Evolutionary conservation across 495 filamentous ascomycete genomes (phyloP).

Genomic region (Baudoinia panamericana): DNA sequence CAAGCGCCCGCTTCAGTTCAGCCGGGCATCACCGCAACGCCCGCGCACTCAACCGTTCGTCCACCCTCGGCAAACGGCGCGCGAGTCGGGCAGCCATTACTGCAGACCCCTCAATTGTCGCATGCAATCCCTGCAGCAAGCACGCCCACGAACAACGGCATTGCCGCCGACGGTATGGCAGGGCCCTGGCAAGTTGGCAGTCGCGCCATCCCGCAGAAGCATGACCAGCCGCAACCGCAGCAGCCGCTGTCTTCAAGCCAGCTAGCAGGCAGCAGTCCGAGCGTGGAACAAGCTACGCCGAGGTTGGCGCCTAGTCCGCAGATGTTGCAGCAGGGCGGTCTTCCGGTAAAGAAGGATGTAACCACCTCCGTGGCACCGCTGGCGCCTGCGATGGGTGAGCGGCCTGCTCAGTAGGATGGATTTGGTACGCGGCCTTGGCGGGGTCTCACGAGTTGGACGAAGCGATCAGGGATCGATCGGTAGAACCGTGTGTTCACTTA

Average conservation of each 20-base stretch:
- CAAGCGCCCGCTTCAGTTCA: too few relatives aligned
- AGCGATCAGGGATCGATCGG: too few relatives aligned
- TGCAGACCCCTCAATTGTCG: neutral
- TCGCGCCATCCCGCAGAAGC: conserved; percentile 16
- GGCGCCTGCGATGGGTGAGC: too few relatives aligned
- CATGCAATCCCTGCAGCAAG: neutral
- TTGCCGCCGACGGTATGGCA: conserved; percentile 18
- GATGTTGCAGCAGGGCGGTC: neutral
- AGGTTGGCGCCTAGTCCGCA: conserved; percentile 11
- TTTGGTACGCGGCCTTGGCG: too few relatives aligned
- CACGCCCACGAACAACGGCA: conserved; percentile 4
- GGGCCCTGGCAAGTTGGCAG: conserved; percentile 18
- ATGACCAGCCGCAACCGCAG: conserved; percentile 8
- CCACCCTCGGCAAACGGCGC: neutral
- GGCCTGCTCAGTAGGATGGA: too few relatives aligned
- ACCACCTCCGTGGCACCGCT: too few relatives aligned
- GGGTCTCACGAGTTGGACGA: too few relatives aligned
- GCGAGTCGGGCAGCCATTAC: neutral
- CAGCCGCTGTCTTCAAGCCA: too few relatives aligned
- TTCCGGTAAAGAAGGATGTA: conserved; percentile 7
- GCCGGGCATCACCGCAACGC: too few relatives aligned
- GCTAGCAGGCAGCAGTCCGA: too few relatives aligned
- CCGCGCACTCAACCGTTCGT: too few relatives aligned
- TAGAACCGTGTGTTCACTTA: too few relatives aligned
- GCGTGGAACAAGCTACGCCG: neutral